These are phyloP conservation scores for Apocynum venetum DNA, from an alignment of 257 asterid species.

Conservation along the genomic window DNA sequence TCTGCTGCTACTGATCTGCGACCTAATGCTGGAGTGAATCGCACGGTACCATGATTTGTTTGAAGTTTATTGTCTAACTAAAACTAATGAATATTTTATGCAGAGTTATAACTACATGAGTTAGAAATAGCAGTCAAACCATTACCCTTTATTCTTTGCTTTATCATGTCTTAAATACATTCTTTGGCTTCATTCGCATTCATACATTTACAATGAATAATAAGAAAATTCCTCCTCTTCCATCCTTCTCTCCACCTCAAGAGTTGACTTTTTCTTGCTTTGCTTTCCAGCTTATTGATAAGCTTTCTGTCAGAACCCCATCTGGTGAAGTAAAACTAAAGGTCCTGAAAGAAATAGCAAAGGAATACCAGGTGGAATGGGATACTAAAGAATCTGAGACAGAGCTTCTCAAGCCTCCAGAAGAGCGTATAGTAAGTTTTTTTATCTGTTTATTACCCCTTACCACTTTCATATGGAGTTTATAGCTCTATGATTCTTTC, in stretches of 20 bases:
- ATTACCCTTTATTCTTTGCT: background rate
- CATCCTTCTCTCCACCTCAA: background rate
- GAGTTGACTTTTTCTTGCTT: constrained; percentile 8
- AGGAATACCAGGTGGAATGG: constrained; percentile 92
- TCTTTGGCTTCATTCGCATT: background rate
- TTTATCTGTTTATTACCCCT: constrained; percentile 4
- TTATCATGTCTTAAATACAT: background rate
- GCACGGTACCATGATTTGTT: constrained; percentile 46
- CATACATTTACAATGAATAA: background rate
- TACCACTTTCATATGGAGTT: background rate
- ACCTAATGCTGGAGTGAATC: constrained; percentile 91
- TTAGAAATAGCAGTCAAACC: background rate
- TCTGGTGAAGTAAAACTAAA: constrained; percentile 80
- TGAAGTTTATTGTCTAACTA: background rate
- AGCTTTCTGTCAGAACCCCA: constrained; percentile 91
- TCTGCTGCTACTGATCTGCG: constrained; percentile 91
- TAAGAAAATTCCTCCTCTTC: background rate
- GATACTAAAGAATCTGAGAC: constrained; percentile 71
- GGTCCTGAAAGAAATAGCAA: constrained; percentile 87
- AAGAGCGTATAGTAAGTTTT: constrained; percentile 63
- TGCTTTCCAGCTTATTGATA: constrained; percentile 76
- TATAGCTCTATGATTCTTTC: background rate
- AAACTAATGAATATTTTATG: background rate
- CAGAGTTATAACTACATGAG: background rate
- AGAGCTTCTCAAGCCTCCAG: constrained; percentile 88